A percentile compares a stretch with the other conserved stretches of the same genome.
Conservation (phyloP, 225 moss, liverwort and hornwort genomes). For the Marchantia polymorpha region DNA sequence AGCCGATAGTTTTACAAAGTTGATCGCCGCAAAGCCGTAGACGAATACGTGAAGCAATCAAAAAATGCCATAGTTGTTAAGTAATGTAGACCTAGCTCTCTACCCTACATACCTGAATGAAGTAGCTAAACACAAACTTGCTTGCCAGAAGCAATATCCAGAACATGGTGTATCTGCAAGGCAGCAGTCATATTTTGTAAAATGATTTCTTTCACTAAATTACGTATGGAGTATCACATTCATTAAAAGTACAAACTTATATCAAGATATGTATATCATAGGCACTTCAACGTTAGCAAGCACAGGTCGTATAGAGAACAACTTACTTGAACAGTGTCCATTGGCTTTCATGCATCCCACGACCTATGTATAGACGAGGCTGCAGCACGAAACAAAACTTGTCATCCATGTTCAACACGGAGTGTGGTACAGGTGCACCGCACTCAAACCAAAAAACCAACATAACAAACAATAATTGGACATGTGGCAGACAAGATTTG, state of each 20-base stretch:
- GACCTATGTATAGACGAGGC: conserved; percentile 91
- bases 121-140: conserved; percentile 94
- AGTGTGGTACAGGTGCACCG: background rate
- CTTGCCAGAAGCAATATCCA: conserved; percentile 73
- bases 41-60: no score
- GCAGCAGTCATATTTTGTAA: background rate
- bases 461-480: no score
- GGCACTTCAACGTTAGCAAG: background rate
- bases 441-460: no score
- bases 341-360: conserved; percentile 98
- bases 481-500: no score
- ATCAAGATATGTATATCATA: background rate
- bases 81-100: no score
- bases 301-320: background rate
- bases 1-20: no score
- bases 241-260: no score
- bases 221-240: no score
- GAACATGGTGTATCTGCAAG: conserved; percentile 72
- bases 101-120: conserved; percentile 56
- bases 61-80: no score
- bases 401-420: background rate
- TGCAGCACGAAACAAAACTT: conserved; percentile 25
- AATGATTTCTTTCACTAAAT: no score
- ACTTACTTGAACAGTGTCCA: conserved; percentile 74
- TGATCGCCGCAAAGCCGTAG: no score